These are phyloP conservation scores for Naumovozyma baii DNA, from an alignment of 805 yeast species.

Conservation along the genomic window DNA sequence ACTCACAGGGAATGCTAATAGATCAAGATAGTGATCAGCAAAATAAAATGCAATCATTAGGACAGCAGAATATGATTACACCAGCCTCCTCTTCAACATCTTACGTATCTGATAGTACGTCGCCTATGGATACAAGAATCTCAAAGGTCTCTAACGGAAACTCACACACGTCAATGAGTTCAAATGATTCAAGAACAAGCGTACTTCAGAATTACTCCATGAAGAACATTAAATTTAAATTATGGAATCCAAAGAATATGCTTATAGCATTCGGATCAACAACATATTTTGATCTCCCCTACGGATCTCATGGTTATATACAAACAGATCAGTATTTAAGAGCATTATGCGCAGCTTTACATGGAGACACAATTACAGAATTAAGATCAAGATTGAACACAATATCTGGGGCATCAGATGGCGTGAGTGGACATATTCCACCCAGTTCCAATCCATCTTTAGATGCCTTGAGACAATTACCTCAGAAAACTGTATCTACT, in stretches of 20 bases:
- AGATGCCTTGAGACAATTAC: too few relatives aligned
- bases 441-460: too few relatives aligned
- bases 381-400: constrained; percentile 6
- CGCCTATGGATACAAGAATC: too few relatives aligned
- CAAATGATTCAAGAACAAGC: background rate
- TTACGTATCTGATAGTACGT: too few relatives aligned
- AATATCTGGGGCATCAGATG: constrained; percentile 1
- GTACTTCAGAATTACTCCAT: background rate
- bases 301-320: constrained; percentile 9
- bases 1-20: background rate
- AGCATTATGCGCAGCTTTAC: constrained; percentile 10
- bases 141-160: too few relatives aligned
- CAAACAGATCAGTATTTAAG: constrained; percentile 12
- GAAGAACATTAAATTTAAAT: constrained; percentile 4
- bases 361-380: constrained; percentile 13
- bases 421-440: too few relatives aligned
- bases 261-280: constrained; percentile 12
- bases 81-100: too few relatives aligned
- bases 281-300: constrained; percentile 13
- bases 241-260: constrained; percentile 13
- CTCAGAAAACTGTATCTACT: too few relatives aligned
- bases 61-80: too few relatives aligned
- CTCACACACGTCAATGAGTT: too few relatives aligned
- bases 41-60: too few relatives aligned
- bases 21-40: background rate